These are phyloP conservation scores for Albifimbria verrucaria DNA, from an alignment of 2,329 filamentous ascomycete species.

Conservation along the genomic window DNA sequence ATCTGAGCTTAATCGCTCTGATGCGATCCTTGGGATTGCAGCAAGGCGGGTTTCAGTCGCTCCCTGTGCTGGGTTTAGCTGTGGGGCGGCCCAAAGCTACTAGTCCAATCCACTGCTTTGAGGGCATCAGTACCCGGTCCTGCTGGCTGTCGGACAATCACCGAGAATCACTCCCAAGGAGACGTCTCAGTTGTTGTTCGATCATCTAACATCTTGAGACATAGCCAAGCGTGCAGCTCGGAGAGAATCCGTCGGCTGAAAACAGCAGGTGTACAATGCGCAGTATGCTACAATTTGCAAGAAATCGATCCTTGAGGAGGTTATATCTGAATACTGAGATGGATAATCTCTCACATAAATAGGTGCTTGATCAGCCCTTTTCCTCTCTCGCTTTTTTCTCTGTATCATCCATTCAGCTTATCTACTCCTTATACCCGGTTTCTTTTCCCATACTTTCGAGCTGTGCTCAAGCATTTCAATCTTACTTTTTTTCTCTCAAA, in stretches of 20 bases:
- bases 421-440: neutral
- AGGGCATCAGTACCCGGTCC: too few species aligned
- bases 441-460: neutral
- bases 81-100: too few species aligned
- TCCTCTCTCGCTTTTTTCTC: neutral
- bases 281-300: neutral
- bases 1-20: too few species aligned
- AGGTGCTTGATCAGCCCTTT: neutral
- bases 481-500: neutral
- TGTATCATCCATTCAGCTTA: neutral
- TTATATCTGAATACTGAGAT: neutral
- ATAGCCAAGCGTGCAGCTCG: neutral
- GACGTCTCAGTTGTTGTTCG: neutral
- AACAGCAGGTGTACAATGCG: neutral
- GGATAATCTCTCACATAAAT: neutral
- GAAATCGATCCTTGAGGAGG: neutral
- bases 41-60: too few species aligned
- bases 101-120: too few species aligned
- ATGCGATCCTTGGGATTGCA: too few species aligned
- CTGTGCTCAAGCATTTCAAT: neutral
- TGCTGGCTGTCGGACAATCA: neutral
- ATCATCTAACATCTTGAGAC: neutral
- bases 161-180: neutral
- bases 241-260: neutral
- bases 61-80: too few species aligned